Base-by-base conservation (phyloP, 177 flowering plant species). In the Vitis hybrid region DNA sequence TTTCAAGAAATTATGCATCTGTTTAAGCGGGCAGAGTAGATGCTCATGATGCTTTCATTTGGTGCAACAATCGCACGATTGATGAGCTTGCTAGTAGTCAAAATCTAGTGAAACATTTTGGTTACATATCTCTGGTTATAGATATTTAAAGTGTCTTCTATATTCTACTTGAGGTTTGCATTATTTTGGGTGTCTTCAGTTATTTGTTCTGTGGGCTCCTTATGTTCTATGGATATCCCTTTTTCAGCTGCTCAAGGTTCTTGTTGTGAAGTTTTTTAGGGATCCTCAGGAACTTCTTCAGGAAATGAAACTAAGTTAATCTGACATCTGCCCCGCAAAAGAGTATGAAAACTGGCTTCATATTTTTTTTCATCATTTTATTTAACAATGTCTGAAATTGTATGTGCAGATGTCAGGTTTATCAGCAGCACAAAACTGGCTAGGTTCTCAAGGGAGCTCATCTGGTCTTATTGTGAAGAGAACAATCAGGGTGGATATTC, bases 401-500 rank as follows among this genome's bases (percentile, higher is more conserved):
- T 20, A 53, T 74, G 49, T 81, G 77, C 85, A 82, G 87, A 74
- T 82, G 59, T 66, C 83, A 3, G 74, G 84, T 61, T 72, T 76
- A 74, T 61, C 98, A 56, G 70, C 96, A 62, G 76, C 86, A 58
- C 97, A 84, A 59, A 88, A 82, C 69, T 95, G 99, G 99, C 79
- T 88, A 66, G 88, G 87, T 70, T 84, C 99, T 69, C 98, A 85
- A 68, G 82, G 88, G 66, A 88, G 86, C 77, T 88, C 98, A 34
- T 94, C 98, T 2, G 90, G 95, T 71, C 87, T 91, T 62, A 80
- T 93, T 68, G 98, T 89, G 68, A 93, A 90, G 87, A 85, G 83
- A 83, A 85, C 94, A 12, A 80, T 95, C 49, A 83, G 98, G 82
- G 89, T 95, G 76, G 99, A 95, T 79, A 88, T 95, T 78, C 99